Base-by-base conservation (phyloP, 2,329 filamentous ascomycete species). In the Pezicula carpinea region DNA sequence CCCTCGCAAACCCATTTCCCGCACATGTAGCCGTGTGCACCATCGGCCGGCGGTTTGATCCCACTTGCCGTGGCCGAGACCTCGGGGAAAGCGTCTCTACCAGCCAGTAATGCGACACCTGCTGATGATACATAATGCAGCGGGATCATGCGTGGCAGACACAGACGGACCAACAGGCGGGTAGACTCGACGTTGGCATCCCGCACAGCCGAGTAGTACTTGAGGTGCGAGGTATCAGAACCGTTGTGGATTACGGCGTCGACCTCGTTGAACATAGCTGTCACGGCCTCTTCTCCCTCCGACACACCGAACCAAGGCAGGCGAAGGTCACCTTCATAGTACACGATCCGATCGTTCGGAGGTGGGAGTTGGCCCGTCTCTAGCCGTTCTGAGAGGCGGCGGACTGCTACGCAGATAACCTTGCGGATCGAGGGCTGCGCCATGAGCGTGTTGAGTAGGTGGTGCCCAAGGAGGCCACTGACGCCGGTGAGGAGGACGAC, bases 161-260 rank as follows among this genome's bases (percentile, higher is more conserved):
- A 56, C 4, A 73, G 50, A 1, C 52, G 45, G 5, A 60, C 54
- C 5, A 71, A 58, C 39, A 60, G 54, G 34, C 56, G 58, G 0
- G 67, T 69, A 0, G 69, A 54, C 0, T 47, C 14, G 2, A 72
- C 53, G 46, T 74, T 74, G 22, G 56, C 39, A 0, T 43, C 31
- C 1, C 60, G 55, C 0, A 73, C 55, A 0, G 57, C 53, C 6
- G 51, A 22, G 51, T 71, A 74, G 2, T 55, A 53, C 18, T 72
- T 65, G 49, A 60, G 46, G 53, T 59, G 69, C 6, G 58, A 66
- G 10, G 60, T 58, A 10, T 69, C 64, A 8, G 72, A 71, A 5
- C 69, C 75, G 39, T 64, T 68, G 55, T 79, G 82, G 22, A 85
- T 72, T 38, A 84, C 72, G 4, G 72, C 55, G 53, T 75, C 66